These are phyloP conservation scores for Oryza rufipogon DNA, from an alignment of 176 grass and related monocot species.

Conservation along the genomic window DNA sequence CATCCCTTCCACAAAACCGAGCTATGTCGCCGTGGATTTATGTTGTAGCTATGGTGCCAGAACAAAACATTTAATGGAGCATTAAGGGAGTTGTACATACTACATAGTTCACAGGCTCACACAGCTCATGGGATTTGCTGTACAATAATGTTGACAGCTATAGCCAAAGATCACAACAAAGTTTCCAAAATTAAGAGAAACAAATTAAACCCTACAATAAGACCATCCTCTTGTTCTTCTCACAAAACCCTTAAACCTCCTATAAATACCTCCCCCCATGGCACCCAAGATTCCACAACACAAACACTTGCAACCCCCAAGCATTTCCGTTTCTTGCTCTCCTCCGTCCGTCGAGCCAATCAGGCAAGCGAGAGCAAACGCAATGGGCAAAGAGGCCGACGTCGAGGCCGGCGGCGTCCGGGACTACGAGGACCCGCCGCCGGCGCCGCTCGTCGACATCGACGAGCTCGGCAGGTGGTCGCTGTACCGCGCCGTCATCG, in stretches of 20 bases:
- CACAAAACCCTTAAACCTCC: not conserved
- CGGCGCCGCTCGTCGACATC: conserved; percentile 53
- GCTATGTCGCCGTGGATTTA: no score
- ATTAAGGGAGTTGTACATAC: not conserved
- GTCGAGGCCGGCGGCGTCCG: conserved; percentile 41
- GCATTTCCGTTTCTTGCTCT: not conserved
- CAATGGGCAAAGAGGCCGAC: conserved; percentile 51
- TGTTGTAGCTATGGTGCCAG: no score
- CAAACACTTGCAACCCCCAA: not conserved
- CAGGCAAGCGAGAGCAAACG: not conserved
- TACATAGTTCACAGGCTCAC: not conserved
- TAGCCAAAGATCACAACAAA: not conserved
- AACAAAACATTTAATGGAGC: not conserved
- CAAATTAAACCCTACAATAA: not conserved
- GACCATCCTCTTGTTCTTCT: not conserved
- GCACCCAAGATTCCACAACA: not conserved
- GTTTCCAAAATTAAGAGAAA: not conserved
- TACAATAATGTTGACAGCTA: not conserved
- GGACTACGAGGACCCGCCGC: conserved; percentile 48
- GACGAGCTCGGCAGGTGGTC: conserved; percentile 65
- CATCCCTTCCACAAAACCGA: no score
- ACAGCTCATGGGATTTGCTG: not conserved
- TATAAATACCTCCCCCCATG: conserved; percentile 39
- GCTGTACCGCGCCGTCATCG: conserved; percentile 68
- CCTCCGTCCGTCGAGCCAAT: not conserved